phyloP scores from a whole-genome alignment of 345 rosid genomes.

The Raphanus raphanistrum region DNA sequence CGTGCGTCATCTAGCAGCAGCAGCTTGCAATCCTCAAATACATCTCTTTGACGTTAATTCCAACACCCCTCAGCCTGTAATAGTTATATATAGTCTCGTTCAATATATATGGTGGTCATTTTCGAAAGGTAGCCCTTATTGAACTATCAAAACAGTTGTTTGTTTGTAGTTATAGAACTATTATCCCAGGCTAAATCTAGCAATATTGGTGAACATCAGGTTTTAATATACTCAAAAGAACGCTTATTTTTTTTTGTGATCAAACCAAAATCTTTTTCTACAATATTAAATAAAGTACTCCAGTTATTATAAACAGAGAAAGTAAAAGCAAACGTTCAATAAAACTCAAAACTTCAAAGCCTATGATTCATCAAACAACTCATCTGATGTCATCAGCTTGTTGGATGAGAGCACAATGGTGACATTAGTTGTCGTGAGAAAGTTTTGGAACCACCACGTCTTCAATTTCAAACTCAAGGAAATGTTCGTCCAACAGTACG shows the following conservation, averaged over 20 bases:
- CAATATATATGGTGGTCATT: too few species aligned
- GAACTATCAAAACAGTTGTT: too few species aligned
- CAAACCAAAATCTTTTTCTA: too few species aligned
- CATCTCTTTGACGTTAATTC: conserved; percentile 83
- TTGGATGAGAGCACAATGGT: not conserved
- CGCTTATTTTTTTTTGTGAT: too few species aligned
- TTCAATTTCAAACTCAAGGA: not conserved
- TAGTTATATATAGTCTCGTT: not conserved
- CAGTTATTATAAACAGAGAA: not conserved
- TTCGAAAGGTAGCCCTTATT: too few species aligned
- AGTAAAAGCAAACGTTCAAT: not conserved
- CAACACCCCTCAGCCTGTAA: conserved; percentile 77
- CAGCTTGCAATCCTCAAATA: conserved; percentile 93
- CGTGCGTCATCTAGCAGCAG: conserved; percentile 56
- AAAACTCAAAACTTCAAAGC: not conserved
- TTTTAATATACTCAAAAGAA: too few species aligned
- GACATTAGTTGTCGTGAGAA: not conserved
- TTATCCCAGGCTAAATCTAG: too few species aligned
- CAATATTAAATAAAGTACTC: not conserved
- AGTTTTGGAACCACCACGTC: not conserved
- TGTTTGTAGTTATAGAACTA: too few species aligned
- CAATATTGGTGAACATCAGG: too few species aligned
- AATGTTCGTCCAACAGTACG: not conserved
- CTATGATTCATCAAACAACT: not conserved
- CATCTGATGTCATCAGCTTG: not conserved